A percentile compares a stretch with the other conserved stretches of the same genome.
Evolutionary conservation across 768 basidiomycete species (phyloP).

Genomic region (Boletus bicolor): DNA sequence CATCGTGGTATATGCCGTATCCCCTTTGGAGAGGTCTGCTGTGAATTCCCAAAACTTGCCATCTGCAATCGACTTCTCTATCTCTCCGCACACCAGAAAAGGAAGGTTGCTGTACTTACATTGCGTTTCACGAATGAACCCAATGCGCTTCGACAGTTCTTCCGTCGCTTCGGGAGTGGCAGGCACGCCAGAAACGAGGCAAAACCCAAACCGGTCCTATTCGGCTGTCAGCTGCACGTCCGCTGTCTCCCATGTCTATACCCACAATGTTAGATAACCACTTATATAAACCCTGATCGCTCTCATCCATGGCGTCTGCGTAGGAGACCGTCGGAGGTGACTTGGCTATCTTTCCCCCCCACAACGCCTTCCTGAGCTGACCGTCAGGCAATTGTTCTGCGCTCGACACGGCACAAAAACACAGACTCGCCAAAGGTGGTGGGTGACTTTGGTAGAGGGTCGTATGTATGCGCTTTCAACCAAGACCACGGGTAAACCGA

Average conservation of each 20-base stretch:
- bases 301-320: conserved; percentile 65
- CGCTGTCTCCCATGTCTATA: conserved; percentile 7
- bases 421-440: conserved; percentile 43
- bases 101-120: conserved; percentile 34
- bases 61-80: conserved; percentile 55
- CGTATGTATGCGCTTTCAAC: conserved; percentile 76
- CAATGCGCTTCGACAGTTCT: conserved; percentile 68
- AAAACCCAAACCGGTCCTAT: conserved; percentile 87
- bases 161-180: conserved; percentile 82
- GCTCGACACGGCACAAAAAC: not conserved
- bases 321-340: conserved; percentile 74
- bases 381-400: not conserved
- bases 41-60: conserved; percentile 98
- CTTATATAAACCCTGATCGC: conserved; percentile 66
- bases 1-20: conserved; percentile 90
- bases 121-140: conserved; percentile 86
- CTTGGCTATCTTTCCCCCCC: conserved; percentile 75
- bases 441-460: conserved; percentile 49
- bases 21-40: conserved; percentile 83
- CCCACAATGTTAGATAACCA: conserved; percentile 81
- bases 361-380: conserved; percentile 57
- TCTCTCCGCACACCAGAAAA: not conserved
- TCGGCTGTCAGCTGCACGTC: not conserved
- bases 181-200: conserved; percentile 80
- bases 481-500: conserved; percentile 89